Percentiles rank a stretch among this genome's conserved stretches.
phyloP scores from a whole-genome alignment of 1,284 basidiomycete genomes.

The Microbotryum intermedium region DNA sequence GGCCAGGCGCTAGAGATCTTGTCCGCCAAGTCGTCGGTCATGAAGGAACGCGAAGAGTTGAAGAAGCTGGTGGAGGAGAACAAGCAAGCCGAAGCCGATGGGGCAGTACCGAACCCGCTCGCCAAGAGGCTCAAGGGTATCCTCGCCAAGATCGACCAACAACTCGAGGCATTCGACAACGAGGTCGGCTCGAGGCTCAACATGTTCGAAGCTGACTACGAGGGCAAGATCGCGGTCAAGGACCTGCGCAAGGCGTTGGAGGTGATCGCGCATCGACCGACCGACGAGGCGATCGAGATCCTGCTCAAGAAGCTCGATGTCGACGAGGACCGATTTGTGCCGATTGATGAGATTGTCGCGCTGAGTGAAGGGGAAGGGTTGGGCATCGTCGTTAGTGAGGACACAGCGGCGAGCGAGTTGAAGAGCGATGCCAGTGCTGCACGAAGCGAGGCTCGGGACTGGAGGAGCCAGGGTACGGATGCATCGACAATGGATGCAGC shows the following conservation, averaged over 20 bases:
- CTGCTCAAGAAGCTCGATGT: constrained; percentile 91
- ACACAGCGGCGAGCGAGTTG: constrained; percentile 5
- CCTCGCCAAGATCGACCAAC: constrained; percentile 90
- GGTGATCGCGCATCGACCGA: constrained; percentile 85
- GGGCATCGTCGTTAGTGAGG: constrained; percentile 36
- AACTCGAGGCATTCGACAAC: constrained; percentile 81
- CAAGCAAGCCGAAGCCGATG: constrained; percentile 58
- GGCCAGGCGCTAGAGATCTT: constrained; percentile 84
- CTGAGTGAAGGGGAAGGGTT: constrained; percentile 40
- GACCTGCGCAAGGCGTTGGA: constrained; percentile 84
- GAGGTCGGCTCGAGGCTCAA: constrained; percentile 80
- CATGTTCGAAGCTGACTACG: constrained; percentile 83
- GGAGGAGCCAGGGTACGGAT: constrained; percentile 57
- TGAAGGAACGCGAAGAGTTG: constrained; percentile 91
- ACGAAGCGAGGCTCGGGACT: constrained; percentile 10
- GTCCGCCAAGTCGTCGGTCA: constrained; percentile 89
- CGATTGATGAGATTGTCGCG: constrained; percentile 44
- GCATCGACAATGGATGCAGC: too few relatives aligned
- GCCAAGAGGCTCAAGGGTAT: constrained; percentile 91
- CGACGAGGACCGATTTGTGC: constrained; percentile 93
- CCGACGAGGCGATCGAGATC: constrained; percentile 78
- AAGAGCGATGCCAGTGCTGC: too few relatives aligned
- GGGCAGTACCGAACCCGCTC: constrained; percentile 52
- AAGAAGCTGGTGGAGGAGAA: constrained; percentile 86
- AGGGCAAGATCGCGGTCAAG: constrained; percentile 82